Evolutionary conservation across 768 basidiomycete genomes (phyloP).

Genomic region (Kockovaella imperatae): DNA sequence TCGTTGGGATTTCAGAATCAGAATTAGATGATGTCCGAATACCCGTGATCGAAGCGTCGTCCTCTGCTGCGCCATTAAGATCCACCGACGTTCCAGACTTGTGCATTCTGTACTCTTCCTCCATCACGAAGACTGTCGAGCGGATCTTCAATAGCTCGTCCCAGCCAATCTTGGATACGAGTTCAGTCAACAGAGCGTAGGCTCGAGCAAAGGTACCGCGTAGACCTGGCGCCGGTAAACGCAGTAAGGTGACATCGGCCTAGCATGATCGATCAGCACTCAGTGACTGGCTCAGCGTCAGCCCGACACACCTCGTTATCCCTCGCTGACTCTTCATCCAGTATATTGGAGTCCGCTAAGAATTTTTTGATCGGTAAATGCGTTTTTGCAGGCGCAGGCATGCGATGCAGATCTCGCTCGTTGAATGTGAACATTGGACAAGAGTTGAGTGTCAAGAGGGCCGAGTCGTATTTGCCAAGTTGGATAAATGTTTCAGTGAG

Average conservation of each 20-base stretch:
- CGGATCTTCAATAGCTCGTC: conserved; percentile 93
- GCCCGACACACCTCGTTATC: conserved; percentile 74
- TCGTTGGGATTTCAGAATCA: conserved; percentile 55
- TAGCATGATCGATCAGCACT: conserved; percentile 32
- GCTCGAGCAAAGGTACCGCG: conserved; percentile 95
- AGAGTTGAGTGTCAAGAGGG: conserved; percentile 89
- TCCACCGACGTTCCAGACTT: conserved; percentile 70
- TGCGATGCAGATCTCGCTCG: conserved; percentile 84
- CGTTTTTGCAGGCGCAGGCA: conserved; percentile 66
- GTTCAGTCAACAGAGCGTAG: conserved; percentile 77
- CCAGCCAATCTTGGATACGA: conserved; percentile 95
- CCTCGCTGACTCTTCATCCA: conserved; percentile 73
- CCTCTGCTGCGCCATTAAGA: conserved; percentile 28
- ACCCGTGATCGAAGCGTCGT: conserved; percentile 18
- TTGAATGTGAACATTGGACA: conserved; percentile 99
- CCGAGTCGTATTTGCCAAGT: conserved; percentile 70
- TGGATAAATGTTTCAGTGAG: conserved; percentile 92
- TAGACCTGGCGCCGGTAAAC: conserved; percentile 89
- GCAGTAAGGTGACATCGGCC: conserved; percentile 87
- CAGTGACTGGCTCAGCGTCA: conserved; percentile 17
- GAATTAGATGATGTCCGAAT: conserved; percentile 17
- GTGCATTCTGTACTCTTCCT: conserved; percentile 97
- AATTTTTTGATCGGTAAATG: conserved; percentile 79
- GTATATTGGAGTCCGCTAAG: conserved; percentile 68
- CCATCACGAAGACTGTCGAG: conserved; percentile 96